Base-by-base conservation (phyloP, 495 filamentous ascomycete genomes). In the Lasiosphaeriaceae sp. region DNA sequence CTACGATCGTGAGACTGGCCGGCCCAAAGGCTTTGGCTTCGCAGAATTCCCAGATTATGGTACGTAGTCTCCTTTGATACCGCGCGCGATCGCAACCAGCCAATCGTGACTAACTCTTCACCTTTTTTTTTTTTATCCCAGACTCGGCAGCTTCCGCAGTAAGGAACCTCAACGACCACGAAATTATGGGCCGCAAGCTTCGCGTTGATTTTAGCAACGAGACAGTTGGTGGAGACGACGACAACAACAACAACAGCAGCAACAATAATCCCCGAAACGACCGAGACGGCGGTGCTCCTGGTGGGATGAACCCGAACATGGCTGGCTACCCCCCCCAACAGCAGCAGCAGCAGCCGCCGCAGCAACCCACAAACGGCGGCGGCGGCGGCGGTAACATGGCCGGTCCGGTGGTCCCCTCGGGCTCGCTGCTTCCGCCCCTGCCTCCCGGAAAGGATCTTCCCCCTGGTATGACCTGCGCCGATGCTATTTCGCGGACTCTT, bases 1-100 rank as follows among this genome's bases (percentile, higher is more conserved):
- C 62, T 94, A 96, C 75, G 96, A 98, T 73, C 87, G 88, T 9
- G 93, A 97, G 61, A 97, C 92, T 0, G 94, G 95, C 3, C 84
- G 89, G 44, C 94, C 94, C 0, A 97, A 97, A 70, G 94, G 94
- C 12, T 98, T 96, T 66, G 94, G 94, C 21, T 98, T 98, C 64
- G 90, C 90, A 41, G 93, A 97, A 63, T 98, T 92, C 65, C 83
- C 87, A 23, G 94, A 98, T 62, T 75, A 83, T 59, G 80, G 80
- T 82, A 54, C 34, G 75, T 52, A 4, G 31, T 3, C 34, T 16
- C 22, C 14, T 21, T 3, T 20, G 19, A n/a, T 29, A 11, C 16
- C 37, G 1, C 5, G 39, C 8, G 22, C 7, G 14, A 23, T 11
- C 39, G n/a, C 31, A 24, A 14, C 23, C 20, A 26, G 44, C 29